phyloP scores from a whole-genome alignment of 306 rosid species.

The Acmispon strigosus region DNA sequence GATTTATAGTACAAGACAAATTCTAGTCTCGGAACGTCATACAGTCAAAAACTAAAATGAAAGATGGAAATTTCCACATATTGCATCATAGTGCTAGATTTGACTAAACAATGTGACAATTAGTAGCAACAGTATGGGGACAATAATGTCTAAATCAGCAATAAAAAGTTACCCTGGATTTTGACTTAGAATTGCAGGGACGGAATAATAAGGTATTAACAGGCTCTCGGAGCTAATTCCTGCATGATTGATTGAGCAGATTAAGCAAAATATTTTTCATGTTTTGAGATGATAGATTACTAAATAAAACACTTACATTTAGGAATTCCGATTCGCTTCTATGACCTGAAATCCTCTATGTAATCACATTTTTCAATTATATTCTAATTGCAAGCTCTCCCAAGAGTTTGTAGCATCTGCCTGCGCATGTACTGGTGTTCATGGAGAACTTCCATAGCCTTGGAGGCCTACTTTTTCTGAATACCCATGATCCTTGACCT shows the following conservation, averaged over 20 bases:
- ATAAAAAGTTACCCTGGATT: constrained; percentile 51
- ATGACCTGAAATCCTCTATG: neutral
- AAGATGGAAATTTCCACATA: too few species aligned
- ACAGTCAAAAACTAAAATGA: too few species aligned
- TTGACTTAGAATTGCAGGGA: constrained; percentile 58
- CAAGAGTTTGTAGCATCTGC: constrained; percentile 58
- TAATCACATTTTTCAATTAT: neutral
- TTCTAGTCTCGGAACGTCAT: too few species aligned
- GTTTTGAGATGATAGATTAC: neutral
- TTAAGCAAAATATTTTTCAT: neutral
- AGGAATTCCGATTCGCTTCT: too few species aligned
- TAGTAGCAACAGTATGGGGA: too few species aligned
- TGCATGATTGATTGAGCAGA: constrained; percentile 20
- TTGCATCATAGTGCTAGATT: too few species aligned
- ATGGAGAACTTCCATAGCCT: constrained; percentile 54
- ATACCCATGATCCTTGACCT: constrained; percentile 88
- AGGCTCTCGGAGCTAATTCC: constrained; percentile 80
- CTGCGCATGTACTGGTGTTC: constrained; percentile 47
- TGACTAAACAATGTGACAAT: too few species aligned
- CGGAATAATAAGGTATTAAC: too few species aligned
- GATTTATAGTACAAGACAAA: too few species aligned
- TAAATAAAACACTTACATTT: neutral
- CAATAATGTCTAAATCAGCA: too few species aligned
- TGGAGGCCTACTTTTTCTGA: constrained; percentile 41
- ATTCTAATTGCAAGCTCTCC: constrained; percentile 39